phyloP scores from a whole-genome alignment of 148 eudicot species.

The Chenopodium suecicum region DNA sequence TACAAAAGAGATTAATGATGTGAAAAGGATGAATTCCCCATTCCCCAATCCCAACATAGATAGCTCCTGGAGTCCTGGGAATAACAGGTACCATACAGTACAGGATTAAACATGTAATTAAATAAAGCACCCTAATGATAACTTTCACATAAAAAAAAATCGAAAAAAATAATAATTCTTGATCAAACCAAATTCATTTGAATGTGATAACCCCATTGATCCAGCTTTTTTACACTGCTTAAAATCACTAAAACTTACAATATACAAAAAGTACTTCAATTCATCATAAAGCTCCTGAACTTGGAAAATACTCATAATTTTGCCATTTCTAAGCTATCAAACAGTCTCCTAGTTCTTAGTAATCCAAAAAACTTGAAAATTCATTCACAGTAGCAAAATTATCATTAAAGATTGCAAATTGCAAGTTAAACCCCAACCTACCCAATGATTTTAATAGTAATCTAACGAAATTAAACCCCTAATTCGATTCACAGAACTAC shows the following conservation, averaged over 20 bases:
- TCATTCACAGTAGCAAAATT: background rate
- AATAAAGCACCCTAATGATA: background rate
- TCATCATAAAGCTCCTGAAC: background rate
- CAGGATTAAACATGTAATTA: too few species aligned
- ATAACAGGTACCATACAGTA: too few species aligned
- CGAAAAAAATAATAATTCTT: too few species aligned
- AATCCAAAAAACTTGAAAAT: background rate
- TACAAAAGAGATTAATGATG: background rate
- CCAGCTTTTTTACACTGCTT: background rate
- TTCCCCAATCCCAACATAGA: too few species aligned
- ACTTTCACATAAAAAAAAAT: too few species aligned
- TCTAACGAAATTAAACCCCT: background rate
- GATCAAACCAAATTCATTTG: background rate
- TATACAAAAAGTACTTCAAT: background rate
- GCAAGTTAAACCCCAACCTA: background rate
- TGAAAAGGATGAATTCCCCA: too few species aligned
- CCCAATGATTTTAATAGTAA: background rate
- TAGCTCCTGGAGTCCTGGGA: too few species aligned
- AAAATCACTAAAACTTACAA: background rate
- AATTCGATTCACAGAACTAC: constrained; percentile 3
- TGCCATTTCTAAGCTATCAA: background rate
- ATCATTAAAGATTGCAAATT: background rate
- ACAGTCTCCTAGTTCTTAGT: background rate
- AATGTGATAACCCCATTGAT: background rate
- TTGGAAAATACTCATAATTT: background rate